Evolutionary conservation across 305 asterid species (phyloP).

Genomic region (Fraxinus albicans): DNA sequence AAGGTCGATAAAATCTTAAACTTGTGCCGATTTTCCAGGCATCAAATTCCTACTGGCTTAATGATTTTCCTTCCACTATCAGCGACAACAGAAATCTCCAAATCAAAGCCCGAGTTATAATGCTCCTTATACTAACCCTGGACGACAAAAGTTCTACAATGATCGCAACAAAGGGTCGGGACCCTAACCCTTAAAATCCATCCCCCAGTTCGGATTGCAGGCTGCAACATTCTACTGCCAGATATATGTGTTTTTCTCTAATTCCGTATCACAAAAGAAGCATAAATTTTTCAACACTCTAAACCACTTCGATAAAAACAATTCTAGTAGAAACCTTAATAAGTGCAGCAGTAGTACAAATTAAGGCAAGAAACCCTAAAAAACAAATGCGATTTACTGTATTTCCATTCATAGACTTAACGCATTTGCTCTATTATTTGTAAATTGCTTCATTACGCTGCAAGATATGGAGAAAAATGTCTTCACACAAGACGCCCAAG

Average conservation of each 20-base stretch:
- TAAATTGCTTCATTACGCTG: slow-evolving; percentile 5
- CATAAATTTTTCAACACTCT: not conserved
- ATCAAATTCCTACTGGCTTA: not conserved
- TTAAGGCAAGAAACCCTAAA: not conserved
- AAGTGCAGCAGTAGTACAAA: not conserved
- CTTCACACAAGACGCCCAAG: not conserved
- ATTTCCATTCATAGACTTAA: not conserved
- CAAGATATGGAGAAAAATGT: slow-evolving; percentile 4
- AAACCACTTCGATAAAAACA: not conserved
- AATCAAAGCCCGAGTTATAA: not conserved
- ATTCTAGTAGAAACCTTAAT: not conserved
- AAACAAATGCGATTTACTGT: not conserved
- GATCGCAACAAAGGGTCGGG: not conserved
- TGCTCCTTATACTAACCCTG: not conserved
- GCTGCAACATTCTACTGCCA: not conserved
- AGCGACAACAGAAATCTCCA: not conserved
- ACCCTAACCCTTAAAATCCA: not conserved
- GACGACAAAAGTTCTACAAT: not conserved
- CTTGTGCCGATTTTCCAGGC: not conserved
- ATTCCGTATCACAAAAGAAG: slow-evolving; percentile 1
- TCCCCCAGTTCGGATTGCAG: not conserved
- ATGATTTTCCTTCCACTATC: slow-evolving; percentile 18
- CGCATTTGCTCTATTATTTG: not conserved
- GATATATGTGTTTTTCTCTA: not conserved
- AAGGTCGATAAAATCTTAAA: slow-evolving; percentile 3